These are phyloP conservation scores for Colletotrichum sp. DNA, from an alignment of 2,329 filamentous ascomycete genomes.

Conservation along the genomic window DNA sequence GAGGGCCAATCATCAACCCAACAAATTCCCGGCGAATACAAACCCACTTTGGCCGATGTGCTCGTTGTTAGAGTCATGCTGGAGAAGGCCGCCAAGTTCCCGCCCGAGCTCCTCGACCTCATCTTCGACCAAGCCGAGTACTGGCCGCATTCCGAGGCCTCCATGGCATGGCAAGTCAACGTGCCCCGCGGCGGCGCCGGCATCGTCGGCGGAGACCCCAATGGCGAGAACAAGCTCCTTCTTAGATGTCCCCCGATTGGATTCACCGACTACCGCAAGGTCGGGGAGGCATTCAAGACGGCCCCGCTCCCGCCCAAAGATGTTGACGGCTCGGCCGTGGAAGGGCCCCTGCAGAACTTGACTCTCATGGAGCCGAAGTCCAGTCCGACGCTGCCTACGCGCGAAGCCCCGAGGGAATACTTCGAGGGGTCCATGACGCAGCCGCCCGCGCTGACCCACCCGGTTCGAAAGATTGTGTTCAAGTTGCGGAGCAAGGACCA, in stretches of 20 bases:
- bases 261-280: constrained; percentile 23
- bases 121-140: constrained; percentile 68
- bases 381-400: background rate
- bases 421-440: constrained; percentile 33
- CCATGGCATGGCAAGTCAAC: constrained; percentile 28
- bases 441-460: constrained; percentile 40
- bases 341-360: background rate
- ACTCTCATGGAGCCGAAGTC: background rate
- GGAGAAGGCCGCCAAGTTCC: constrained; percentile 47
- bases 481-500: constrained; percentile 63
- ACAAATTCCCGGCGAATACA: constrained; percentile 6
- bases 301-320: constrained; percentile 6
- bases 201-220: constrained; percentile 27
- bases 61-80: constrained; percentile 54
- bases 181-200: constrained; percentile 23
- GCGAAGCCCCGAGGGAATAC: constrained; percentile 29
- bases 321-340: background rate
- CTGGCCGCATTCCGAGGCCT: constrained; percentile 57
- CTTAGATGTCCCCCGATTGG: constrained; percentile 41
- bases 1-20: background rate
- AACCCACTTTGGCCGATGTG: constrained; percentile 54
- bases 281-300: constrained; percentile 8
- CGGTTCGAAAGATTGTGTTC: constrained; percentile 67
- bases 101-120: constrained; percentile 59
- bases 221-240: constrained; percentile 36